Conservation (phyloP, 2,329 filamentous ascomycete genomes). For the Colletotrichum cordylinicola region DNA sequence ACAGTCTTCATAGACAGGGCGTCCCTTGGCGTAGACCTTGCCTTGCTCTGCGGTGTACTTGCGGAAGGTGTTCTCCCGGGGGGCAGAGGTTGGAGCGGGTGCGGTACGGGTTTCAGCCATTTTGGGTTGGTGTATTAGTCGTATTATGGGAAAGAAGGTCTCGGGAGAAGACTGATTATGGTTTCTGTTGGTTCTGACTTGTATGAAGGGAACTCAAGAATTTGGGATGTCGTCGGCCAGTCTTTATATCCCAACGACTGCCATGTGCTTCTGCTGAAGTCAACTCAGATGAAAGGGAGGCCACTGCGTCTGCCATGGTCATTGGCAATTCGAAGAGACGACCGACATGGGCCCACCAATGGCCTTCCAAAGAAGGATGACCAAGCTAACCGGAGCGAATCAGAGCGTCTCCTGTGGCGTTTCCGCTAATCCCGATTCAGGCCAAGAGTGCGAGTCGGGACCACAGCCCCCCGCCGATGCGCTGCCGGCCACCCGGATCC, state of each 20-base stretch:
- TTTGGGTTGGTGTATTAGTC: neutral
- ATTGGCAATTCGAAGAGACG: neutral
- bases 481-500: neutral
- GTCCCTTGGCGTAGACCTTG: slow-evolving; percentile 45
- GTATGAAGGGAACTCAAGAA: fast-evolving
- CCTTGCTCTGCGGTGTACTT: slow-evolving; percentile 49
- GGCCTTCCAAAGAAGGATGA: neutral
- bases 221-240: neutral
- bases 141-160: neutral
- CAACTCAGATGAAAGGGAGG: neutral
- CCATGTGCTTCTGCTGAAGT: neutral
- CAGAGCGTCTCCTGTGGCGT: neutral
- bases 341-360: neutral
- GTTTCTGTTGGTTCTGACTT: neutral
- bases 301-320: neutral
- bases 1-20: slow-evolving; percentile 45
- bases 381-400: neutral
- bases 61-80: slow-evolving; percentile 44
- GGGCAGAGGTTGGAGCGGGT: neutral
- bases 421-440: slow-evolving; percentile 13
- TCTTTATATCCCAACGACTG: neutral
- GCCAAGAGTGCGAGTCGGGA: slow-evolving; percentile 21
- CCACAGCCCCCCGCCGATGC: neutral
- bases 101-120: neutral
- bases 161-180: neutral